phyloP scores from a whole-genome alignment of 345 rosid genomes.

The Eucalyptus pauciflora region DNA sequence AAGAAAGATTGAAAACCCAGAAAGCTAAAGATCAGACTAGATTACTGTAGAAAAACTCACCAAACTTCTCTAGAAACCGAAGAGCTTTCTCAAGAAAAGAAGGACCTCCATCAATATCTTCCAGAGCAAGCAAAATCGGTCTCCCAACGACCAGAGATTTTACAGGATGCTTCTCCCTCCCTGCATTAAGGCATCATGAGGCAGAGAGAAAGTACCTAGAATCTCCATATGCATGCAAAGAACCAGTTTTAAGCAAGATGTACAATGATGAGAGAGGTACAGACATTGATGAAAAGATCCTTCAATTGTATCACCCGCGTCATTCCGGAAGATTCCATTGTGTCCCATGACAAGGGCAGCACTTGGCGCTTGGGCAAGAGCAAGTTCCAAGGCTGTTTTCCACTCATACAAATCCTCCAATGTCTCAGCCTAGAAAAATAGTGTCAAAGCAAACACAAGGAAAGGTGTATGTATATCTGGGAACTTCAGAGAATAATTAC shows the following conservation, averaged over 20 bases:
- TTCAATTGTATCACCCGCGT: slow-evolving; percentile 60
- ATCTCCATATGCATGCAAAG: background rate
- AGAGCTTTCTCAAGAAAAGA: slow-evolving; percentile 99
- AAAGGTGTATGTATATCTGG: background rate
- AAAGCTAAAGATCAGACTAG: background rate
- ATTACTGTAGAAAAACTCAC: slow-evolving; percentile 24
- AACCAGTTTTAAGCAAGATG: background rate
- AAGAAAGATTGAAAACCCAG: background rate
- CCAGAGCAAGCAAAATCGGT: slow-evolving; percentile 96
- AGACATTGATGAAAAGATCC: slow-evolving; percentile 75
- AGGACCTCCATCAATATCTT: slow-evolving; percentile 98
- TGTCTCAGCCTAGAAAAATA: slow-evolving; percentile 70
- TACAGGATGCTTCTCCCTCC: slow-evolving; percentile 87
- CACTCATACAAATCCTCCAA: slow-evolving; percentile 87
- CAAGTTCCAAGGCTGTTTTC: slow-evolving; percentile 91
- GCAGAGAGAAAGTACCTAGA: background rate
- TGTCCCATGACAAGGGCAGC: slow-evolving; percentile 96
- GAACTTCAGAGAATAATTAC: background rate
- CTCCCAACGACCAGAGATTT: slow-evolving; percentile 98
- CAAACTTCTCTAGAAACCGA: slow-evolving; percentile 82
- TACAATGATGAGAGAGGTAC: background rate
- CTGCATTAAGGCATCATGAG: slow-evolving; percentile 15
- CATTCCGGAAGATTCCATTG: slow-evolving; percentile 76
- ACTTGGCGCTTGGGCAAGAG: slow-evolving; percentile 95
- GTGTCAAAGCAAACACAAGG: background rate